Evolutionary conservation across 2,329 filamentous ascomycete species (phyloP).

Genomic region (Macroventuria anomochaeta): DNA sequence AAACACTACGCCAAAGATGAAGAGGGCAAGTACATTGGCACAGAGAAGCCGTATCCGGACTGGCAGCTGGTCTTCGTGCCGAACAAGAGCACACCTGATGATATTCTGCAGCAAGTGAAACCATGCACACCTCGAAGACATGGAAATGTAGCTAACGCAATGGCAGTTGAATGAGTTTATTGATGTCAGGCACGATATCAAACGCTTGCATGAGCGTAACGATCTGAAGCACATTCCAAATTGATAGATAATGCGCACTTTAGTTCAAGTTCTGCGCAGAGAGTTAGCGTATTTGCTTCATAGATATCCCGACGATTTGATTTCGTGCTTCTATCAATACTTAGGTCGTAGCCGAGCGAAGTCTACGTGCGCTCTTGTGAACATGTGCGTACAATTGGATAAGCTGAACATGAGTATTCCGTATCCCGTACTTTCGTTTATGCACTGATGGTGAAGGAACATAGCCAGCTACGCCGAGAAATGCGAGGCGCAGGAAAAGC

Average conservation of each 20-base stretch:
- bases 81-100: constrained; percentile 11
- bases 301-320: neutral
- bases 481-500: no score
- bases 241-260: neutral
- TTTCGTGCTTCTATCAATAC: neutral
- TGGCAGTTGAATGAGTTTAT: constrained; percentile 10
- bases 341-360: neutral
- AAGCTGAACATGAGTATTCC: no score
- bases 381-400: no score
- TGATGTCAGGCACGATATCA: constrained; percentile 12
- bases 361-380: no score
- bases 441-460: no score
- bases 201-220: constrained; percentile 8
- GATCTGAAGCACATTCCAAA: constrained; percentile 7
- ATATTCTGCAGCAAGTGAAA: constrained; percentile 9
- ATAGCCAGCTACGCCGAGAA: no score
- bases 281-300: neutral
- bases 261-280: neutral
- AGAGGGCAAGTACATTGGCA: constrained; percentile 15
- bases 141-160: neutral
- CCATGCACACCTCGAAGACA: neutral
- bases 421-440: no score
- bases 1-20: constrained; percentile 18
- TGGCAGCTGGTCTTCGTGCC: constrained; percentile 12
- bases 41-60: constrained; percentile 14